Conservation (phyloP, 305 asterid genomes). For the Galium porrigens region DNA sequence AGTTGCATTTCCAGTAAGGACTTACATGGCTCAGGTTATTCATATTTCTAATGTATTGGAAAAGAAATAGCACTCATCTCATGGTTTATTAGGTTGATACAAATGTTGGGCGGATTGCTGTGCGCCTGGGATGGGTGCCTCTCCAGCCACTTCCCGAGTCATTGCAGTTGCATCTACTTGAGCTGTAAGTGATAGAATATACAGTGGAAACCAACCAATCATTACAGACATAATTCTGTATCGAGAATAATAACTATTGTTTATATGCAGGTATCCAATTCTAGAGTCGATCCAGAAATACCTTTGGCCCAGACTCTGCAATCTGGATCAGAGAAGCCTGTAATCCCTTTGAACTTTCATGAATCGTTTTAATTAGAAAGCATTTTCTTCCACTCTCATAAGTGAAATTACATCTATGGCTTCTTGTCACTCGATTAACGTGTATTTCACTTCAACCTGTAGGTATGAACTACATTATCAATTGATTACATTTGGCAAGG, state of each 20-base stretch:
- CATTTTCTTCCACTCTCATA: slow-evolving; percentile 10
- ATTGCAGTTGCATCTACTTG: slow-evolving; percentile 82
- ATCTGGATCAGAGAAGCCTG: slow-evolving; percentile 78
- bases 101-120: slow-evolving; percentile 91
- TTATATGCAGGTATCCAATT: slow-evolving; percentile 51
- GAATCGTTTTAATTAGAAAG: slow-evolving; percentile 9
- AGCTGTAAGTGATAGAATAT: slow-evolving; percentile 43
- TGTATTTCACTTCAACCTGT: slow-evolving; percentile 20
- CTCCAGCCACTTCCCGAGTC: slow-evolving; percentile 92
- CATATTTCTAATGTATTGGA: slow-evolving; percentile 11
- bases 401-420: not conserved
- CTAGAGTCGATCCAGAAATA: slow-evolving; percentile 76
- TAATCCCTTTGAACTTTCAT: slow-evolving; percentile 23
- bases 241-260: slow-evolving; percentile 20
- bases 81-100: slow-evolving; percentile 68
- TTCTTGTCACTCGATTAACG: slow-evolving; percentile 21
- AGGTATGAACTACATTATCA: slow-evolving; percentile 97
- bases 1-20: slow-evolving; percentile 83
- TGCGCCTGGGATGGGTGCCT: slow-evolving; percentile 99
- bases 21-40: slow-evolving; percentile 17
- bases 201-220: slow-evolving; percentile 4
- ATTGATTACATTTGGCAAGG: slow-evolving; percentile 98
- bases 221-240: slow-evolving; percentile 9
- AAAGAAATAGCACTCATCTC: slow-evolving; percentile 15
- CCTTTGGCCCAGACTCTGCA: slow-evolving; percentile 91